Evolutionary conservation across 2,329 filamentous ascomycete species (phyloP).

Genomic region (Sclerotinia trifoliorum): DNA sequence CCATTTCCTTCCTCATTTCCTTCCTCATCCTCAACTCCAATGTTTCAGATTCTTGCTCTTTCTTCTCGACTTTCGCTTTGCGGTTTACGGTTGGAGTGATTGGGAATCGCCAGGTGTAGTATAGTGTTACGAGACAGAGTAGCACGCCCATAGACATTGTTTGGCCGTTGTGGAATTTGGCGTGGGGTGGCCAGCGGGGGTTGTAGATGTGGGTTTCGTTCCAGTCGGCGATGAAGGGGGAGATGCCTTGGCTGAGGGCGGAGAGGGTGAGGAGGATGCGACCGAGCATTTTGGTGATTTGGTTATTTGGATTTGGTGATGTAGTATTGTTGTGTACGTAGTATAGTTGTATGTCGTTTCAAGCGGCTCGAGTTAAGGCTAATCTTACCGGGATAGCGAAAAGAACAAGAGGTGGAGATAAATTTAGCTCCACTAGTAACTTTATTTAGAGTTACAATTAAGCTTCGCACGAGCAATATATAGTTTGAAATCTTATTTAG

Average conservation of each 20-base stretch:
- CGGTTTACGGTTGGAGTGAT: neutral
- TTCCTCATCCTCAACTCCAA: neutral
- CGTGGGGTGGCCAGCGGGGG: slow-evolving; percentile 50
- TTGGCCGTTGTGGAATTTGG: slow-evolving; percentile 53
- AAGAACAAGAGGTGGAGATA: neutral
- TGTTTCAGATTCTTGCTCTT: neutral
- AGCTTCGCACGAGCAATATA: neutral
- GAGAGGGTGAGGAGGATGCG: slow-evolving; percentile 30
- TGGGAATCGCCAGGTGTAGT: slow-evolving; percentile 39
- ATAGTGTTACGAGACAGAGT: slow-evolving; percentile 43
- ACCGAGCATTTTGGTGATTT: slow-evolving; percentile 24
- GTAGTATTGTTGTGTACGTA: neutral
- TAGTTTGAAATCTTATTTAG: neutral
- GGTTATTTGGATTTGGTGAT: neutral
- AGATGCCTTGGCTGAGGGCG: slow-evolving; percentile 29
- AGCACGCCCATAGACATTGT: slow-evolving; percentile 49
- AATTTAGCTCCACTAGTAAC: neutral
- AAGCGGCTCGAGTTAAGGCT: neutral
- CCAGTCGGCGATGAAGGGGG: slow-evolving; percentile 40
- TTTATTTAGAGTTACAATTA: neutral
- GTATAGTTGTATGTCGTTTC: neutral
- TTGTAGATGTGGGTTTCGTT: slow-evolving; percentile 50
- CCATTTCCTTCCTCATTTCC: neutral
- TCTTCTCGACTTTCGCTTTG: neutral
- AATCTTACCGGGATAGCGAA: neutral